Conservation (phyloP, 345 rosid species). For the Kandelia obovata region DNA sequence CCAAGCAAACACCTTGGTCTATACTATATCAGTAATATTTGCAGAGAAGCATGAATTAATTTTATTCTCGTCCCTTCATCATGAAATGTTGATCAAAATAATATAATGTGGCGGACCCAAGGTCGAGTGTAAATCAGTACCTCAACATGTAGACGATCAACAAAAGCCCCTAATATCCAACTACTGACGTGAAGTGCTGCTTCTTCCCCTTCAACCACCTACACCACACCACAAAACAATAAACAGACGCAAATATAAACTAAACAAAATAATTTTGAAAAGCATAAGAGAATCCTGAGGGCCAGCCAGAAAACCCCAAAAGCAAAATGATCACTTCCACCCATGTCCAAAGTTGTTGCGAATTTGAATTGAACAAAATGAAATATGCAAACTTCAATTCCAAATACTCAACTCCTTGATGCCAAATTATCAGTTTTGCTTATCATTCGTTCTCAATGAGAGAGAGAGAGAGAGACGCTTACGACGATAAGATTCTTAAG, state of each 20-base stretch:
- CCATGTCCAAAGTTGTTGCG: too few species aligned
- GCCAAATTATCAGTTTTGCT: neutral
- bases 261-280: too few species aligned
- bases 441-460: neutral
- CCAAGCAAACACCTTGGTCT: too few species aligned
- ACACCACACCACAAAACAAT: neutral
- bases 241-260: neutral
- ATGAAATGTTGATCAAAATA: neutral
- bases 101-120: neutral
- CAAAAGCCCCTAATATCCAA: slow-evolving; percentile 86
- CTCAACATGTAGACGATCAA: slow-evolving; percentile 90
- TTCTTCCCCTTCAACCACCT: slow-evolving; percentile 95
- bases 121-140: slow-evolving; percentile 26
- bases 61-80: neutral
- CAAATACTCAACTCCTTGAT: neutral
- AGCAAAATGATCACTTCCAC: neutral
- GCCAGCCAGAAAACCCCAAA: neutral
- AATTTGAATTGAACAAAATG: neutral
- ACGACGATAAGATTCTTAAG: slow-evolving; percentile 93
- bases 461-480: slow-evolving; percentile 9
- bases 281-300: too few species aligned
- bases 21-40: neutral
- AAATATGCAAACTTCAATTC: neutral
- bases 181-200: slow-evolving; percentile 74
- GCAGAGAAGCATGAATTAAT: neutral